Percentiles rank a stretch among this genome's conserved stretches.
Evolutionary conservation across 495 filamentous ascomycete species (phyloP).

Genomic region (Penicillium atrosanguineum): DNA sequence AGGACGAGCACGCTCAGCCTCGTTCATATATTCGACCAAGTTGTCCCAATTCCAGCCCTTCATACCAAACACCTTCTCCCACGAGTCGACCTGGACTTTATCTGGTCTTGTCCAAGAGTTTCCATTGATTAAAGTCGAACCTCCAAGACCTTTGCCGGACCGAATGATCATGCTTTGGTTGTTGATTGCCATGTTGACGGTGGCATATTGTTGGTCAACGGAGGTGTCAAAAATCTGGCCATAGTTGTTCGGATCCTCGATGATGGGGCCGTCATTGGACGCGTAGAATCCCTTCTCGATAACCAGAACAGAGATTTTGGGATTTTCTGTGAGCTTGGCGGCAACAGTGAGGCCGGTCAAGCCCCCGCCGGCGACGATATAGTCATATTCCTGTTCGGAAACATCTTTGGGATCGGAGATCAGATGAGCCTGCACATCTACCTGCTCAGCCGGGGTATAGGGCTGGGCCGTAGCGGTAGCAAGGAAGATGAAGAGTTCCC

Average conservation of each 20-base stretch:
- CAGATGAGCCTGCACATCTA: constrained; percentile 22
- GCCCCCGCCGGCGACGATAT: constrained; percentile 35
- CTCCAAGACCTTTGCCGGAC: constrained; percentile 40
- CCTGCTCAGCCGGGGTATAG: constrained; percentile 1
- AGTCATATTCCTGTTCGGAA: constrained; percentile 23
- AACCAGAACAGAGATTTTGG: constrained; percentile 46
- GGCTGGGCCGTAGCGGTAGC: constrained; percentile 5
- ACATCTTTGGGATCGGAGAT: constrained; percentile 22
- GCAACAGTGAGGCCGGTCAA: constrained; percentile 33
- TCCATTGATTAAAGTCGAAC: constrained; percentile 55
- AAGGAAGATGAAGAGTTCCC: neutral
- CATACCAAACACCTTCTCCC: constrained; percentile 48
- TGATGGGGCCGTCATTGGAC: constrained; percentile 29
- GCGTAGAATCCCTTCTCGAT: constrained; percentile 48
- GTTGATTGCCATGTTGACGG: constrained; percentile 9
- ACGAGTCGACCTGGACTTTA: constrained; percentile 47
- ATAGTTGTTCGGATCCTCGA: constrained; percentile 34
- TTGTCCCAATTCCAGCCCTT: constrained; percentile 52
- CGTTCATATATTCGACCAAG: constrained; percentile 41
- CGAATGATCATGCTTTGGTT: constrained; percentile 13
- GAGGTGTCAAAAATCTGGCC: constrained; percentile 33
- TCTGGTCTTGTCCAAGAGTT: constrained; percentile 46
- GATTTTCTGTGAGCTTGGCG: constrained; percentile 44
- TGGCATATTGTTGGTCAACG: constrained; percentile 18
- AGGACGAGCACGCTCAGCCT: constrained; percentile 18